Conservation (phyloP, 176 grass and related monocot species). For the Eleusine indica region DNA sequence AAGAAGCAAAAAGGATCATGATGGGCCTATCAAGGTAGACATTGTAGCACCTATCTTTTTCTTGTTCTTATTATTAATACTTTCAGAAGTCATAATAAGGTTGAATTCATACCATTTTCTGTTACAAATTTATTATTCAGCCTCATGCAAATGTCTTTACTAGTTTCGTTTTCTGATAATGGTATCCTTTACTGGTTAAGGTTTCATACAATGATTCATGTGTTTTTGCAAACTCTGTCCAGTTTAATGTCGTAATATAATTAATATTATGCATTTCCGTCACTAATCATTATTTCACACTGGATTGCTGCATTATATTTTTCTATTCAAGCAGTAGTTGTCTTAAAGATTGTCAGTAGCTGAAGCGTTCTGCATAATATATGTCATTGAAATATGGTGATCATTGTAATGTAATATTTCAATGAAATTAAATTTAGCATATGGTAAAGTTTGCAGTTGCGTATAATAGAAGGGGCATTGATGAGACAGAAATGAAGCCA, state of each 20-base stretch:
- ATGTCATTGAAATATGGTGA: conserved; percentile 29
- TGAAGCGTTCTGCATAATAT: not conserved
- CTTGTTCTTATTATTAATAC: not conserved
- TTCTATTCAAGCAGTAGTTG: conserved; percentile 1
- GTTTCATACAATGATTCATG: conserved; percentile 2
- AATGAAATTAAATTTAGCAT: conserved; percentile 21
- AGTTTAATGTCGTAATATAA: not conserved
- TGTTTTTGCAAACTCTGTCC: not conserved
- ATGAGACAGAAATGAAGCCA: conserved; percentile 66
- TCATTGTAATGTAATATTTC: not conserved
- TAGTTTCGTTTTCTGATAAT: not conserved
- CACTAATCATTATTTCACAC: conserved; percentile 12
- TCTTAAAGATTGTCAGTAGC: not conserved
- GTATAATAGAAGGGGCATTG: conserved; percentile 88
- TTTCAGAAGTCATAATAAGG: not conserved
- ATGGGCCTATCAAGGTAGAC: conserved; percentile 67
- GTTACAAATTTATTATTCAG: not conserved
- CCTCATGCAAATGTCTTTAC: not conserved
- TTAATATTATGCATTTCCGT: not conserved
- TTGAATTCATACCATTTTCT: conserved; percentile 5
- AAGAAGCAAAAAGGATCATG: conserved; percentile 45
- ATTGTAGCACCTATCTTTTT: conserved; percentile 9
- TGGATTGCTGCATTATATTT: not conserved
- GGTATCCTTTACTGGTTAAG: conserved; percentile 4
- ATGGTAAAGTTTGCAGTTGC: conserved; percentile 85